A percentile compares a stretch with the other conserved stretches of the same genome.
Evolutionary conservation across 2,329 filamentous ascomycete species (phyloP).

Genomic region (Rutstroemia sp.): DNA sequence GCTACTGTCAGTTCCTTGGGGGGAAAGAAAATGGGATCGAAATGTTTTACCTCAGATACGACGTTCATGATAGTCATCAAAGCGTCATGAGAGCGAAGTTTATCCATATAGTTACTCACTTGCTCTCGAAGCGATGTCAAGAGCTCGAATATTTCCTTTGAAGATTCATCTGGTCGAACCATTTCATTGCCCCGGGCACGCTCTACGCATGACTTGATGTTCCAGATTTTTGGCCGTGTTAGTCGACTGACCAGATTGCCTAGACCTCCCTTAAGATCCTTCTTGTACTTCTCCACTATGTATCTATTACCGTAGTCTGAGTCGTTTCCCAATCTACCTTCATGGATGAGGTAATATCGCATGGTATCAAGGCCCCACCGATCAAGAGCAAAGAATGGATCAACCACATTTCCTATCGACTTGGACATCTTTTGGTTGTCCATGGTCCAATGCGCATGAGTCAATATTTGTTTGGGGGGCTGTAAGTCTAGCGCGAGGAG

Average conservation of each 20-base stretch:
- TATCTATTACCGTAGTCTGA: slow-evolving; percentile 76
- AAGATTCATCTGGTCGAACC: neutral
- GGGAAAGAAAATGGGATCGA: neutral
- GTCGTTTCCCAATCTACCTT: slow-evolving; percentile 71
- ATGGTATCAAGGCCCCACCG: slow-evolving; percentile 82
- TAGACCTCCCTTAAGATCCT: slow-evolving; percentile 66
- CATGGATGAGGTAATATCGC: slow-evolving; percentile 79
- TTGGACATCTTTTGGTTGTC: slow-evolving; percentile 94
- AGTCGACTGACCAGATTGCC: slow-evolving; percentile 76
- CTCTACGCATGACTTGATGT: slow-evolving; percentile 44
- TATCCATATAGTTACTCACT: slow-evolving; percentile 51
- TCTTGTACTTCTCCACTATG: slow-evolving; percentile 72
- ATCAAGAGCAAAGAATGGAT: slow-evolving; percentile 85
- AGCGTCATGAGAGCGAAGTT: slow-evolving; percentile 56
- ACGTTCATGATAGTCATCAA: slow-evolving; percentile 56
- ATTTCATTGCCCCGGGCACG: slow-evolving; percentile 19
- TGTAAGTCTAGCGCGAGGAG: slow-evolving; percentile 81
- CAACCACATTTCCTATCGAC: slow-evolving; percentile 88
- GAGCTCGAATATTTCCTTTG: slow-evolving; percentile 32
- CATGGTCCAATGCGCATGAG: slow-evolving; percentile 94
- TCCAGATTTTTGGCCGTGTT: slow-evolving; percentile 62
- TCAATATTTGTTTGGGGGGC: slow-evolving; percentile 70
- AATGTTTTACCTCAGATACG: slow-evolving; percentile 45
- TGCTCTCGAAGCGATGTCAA: slow-evolving; percentile 34
- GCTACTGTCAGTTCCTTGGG: neutral